Evolutionary conservation across 1,284 basidiomycete genomes (phyloP).

Genomic region (Dichomitus squalens): DNA sequence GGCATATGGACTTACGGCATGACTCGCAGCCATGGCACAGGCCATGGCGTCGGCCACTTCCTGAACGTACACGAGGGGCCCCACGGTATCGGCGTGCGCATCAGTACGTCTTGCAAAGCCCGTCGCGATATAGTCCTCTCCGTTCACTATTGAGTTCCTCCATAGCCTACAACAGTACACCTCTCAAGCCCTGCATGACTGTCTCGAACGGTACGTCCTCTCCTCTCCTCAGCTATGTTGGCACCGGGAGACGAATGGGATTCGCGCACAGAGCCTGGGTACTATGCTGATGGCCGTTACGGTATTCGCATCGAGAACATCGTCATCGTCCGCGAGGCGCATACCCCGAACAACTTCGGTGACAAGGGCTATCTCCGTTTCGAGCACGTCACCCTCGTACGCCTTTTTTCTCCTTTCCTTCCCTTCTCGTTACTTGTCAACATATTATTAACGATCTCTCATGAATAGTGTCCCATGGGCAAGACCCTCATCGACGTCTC

Average conservation of each 20-base stretch:
- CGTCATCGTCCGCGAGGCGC: conserved; percentile 71
- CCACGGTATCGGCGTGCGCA: conserved; percentile 84
- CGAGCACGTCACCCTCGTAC: conserved; percentile 82
- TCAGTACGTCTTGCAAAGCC: conserved; percentile 45
- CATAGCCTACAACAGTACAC: conserved; percentile 64
- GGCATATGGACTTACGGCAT: neutral
- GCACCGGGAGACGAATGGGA: neutral
- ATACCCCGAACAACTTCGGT: conserved; percentile 86
- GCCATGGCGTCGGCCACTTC: conserved; percentile 92
- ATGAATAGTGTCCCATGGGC: conserved; percentile 79
- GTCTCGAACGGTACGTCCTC: conserved; percentile 72
- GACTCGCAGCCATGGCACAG: conserved; percentile 79
- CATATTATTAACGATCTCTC: too few relatives aligned
- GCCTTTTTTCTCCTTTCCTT: conserved; percentile 11
- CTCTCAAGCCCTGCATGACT: conserved; percentile 85
- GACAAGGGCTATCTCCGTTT: conserved; percentile 82
- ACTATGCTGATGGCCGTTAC: conserved; percentile 90
- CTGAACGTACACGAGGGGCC: conserved; percentile 95
- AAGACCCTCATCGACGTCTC: conserved; percentile 75
- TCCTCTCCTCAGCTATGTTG: neutral
- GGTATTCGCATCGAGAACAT: conserved; percentile 95
- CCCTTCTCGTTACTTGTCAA: too few relatives aligned
- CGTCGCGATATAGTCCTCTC: neutral
- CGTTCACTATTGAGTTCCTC: neutral
- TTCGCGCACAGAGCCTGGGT: conserved; percentile 75